A percentile compares a stretch with the other conserved stretches of the same genome.
Evolutionary conservation across 2,329 filamentous ascomycete species (phyloP).

Genomic region (Atkinsonella hypoxylon): DNA sequence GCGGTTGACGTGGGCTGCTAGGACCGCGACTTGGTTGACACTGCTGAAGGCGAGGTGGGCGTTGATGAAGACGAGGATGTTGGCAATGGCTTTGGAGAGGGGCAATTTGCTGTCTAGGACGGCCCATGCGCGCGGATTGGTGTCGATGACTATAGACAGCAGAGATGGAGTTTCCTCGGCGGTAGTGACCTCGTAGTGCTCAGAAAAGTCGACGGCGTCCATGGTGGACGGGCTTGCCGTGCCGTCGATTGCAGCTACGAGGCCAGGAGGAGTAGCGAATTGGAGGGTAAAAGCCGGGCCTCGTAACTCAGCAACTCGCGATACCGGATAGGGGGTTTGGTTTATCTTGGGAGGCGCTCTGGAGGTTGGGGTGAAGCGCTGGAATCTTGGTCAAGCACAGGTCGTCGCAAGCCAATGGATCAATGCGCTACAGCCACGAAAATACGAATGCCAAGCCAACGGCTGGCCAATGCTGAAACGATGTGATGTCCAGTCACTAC

Average conservation of each 20-base stretch:
- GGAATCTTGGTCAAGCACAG: no score
- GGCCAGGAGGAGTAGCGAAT: conserved; percentile 10
- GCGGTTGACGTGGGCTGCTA: conserved; percentile 79
- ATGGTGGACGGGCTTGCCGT: conserved; percentile 24
- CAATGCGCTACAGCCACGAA: not conserved
- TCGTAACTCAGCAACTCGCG: not conserved
- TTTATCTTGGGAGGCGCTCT: not conserved
- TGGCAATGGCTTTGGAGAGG: conserved; percentile 71
- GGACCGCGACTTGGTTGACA: conserved; percentile 80
- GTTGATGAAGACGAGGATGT: conserved; percentile 92
- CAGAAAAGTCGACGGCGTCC: conserved; percentile 44
- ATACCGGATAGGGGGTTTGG: no score
- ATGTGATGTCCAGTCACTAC: no score
- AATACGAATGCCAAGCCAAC: no score
- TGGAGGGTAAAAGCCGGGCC: not conserved
- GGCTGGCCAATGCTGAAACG: no score
- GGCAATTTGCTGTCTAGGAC: conserved; percentile 62
- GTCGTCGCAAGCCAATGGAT: not conserved
- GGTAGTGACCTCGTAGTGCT: conserved; percentile 45
- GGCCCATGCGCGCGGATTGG: conserved; percentile 90
- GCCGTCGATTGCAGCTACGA: conserved; percentile 21
- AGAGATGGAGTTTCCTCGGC: conserved; percentile 61
- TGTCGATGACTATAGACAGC: conserved; percentile 84
- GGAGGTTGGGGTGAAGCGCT: not conserved
- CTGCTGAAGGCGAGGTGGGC: conserved; percentile 91